Percentiles rank a stretch among this genome's conserved stretches.
Evolutionary conservation across 1,284 basidiomycete species (phyloP).

Genomic region (Naganishia albida): DNA sequence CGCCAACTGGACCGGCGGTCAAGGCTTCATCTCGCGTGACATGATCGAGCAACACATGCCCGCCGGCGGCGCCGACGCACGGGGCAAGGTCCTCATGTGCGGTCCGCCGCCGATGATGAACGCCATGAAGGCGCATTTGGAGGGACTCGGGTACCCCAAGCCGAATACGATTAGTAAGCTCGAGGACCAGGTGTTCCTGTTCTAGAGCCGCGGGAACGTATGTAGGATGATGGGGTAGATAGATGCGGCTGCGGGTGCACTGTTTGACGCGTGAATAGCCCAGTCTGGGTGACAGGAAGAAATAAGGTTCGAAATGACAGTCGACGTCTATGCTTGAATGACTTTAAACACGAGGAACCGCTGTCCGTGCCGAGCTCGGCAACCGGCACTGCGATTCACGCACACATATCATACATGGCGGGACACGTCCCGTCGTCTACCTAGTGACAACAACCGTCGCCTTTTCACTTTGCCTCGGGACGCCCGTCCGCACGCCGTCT

Average conservation of each 20-base stretch:
- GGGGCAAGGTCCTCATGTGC: slow-evolving; percentile 83
- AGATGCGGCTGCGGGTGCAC: background rate
- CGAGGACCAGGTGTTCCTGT: slow-evolving; percentile 72
- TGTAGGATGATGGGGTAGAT: background rate
- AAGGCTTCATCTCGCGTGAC: slow-evolving; percentile 91
- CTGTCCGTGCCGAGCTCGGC: no score
- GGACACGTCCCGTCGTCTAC: background rate
- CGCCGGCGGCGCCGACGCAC: slow-evolving; percentile 56
- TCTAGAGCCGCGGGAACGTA: slow-evolving; percentile 41
- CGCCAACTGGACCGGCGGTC: slow-evolving; percentile 78
- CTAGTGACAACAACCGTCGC: background rate
- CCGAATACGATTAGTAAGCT: slow-evolving; percentile 91
- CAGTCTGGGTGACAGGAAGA: no score
- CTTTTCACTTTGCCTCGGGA: no score
- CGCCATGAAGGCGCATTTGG: slow-evolving; percentile 96
- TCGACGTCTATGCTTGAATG: no score
- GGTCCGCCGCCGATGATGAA: slow-evolving; percentile 92
- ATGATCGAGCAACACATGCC: slow-evolving; percentile 75
- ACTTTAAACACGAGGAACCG: no score
- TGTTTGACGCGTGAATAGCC: no score
- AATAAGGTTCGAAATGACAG: no score
- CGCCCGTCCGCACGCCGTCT: background rate
- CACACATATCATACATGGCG: no score
- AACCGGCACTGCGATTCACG: no score
- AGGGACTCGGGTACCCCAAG: slow-evolving; percentile 79